Conservation (phyloP, 2,329 filamentous ascomycete genomes). For the Trichoderma endophyticum region DNA sequence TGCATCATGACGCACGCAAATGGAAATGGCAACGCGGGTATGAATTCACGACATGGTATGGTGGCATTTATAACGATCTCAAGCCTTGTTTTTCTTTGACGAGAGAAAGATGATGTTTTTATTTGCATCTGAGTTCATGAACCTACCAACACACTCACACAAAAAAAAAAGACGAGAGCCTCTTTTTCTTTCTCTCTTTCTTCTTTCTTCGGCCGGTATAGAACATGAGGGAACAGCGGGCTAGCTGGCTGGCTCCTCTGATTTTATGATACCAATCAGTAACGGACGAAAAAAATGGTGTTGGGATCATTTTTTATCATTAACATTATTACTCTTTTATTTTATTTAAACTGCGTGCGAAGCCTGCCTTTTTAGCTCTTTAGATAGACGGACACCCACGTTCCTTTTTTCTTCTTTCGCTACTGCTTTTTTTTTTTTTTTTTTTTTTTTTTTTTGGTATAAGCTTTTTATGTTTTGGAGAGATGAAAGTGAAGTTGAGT, state of each 20-base stretch:
- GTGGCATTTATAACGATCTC: constrained; percentile 6
- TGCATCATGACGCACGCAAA: background rate
- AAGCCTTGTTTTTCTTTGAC: background rate
- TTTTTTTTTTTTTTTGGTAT: background rate
- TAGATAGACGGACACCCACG: constrained; percentile 19
- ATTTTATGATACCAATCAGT: constrained; percentile 17
- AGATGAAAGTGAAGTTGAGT: background rate
- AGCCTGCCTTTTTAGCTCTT: background rate
- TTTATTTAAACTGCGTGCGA: background rate
- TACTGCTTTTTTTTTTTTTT: background rate
- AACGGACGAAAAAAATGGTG: constrained; percentile 17
- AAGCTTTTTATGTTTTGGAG: background rate
- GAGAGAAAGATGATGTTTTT: background rate
- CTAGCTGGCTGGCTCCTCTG: constrained; percentile 18
- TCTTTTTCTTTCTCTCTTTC: background rate
- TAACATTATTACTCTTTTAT: background rate
- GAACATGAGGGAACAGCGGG: constrained; percentile 15
- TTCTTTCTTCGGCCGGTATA: constrained; percentile 13
- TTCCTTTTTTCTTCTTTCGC: background rate
- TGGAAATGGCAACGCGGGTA: background rate
- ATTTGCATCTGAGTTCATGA: background rate
- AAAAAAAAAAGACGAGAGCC: background rate
- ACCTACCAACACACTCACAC: background rate
- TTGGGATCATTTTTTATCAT: constrained; percentile 4
- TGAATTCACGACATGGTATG: constrained; percentile 11